Evolutionary conservation across 1,284 basidiomycete genomes (phyloP).

Genomic region (Caloboletus firmus): DNA sequence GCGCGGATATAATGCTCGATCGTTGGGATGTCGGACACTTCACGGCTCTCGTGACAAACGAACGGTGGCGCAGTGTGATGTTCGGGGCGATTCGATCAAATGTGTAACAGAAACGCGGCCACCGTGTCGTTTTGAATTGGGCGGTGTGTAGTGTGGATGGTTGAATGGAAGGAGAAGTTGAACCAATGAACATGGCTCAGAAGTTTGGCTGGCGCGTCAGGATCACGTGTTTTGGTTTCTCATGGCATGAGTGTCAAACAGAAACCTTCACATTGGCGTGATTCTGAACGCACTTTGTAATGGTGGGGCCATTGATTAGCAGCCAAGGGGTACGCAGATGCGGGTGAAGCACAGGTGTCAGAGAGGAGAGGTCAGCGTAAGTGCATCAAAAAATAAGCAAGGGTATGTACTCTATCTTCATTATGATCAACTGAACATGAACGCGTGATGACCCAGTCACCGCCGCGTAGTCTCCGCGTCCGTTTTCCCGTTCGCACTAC

Average conservation of each 20-base stretch:
- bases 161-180: neutral
- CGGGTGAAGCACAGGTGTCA: neutral
- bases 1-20: neutral
- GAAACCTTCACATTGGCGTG: neutral
- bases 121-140: conserved; percentile 56
- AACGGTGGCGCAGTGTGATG: neutral
- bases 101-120: conserved; percentile 19
- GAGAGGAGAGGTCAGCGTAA: neutral
- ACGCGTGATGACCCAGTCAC: neutral
- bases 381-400: neutral
- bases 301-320: too few relatives aligned
- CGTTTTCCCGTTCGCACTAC: conserved; percentile 14
- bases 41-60: neutral
- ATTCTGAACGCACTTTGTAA: too few relatives aligned
- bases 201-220: neutral
- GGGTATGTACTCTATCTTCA: neutral
- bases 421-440: neutral
- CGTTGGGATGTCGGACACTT: neutral
- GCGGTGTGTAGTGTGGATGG: neutral
- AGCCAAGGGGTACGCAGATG: neutral
- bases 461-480: conserved; percentile 12
- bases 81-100: neutral
- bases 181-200: neutral
- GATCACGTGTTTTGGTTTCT: conserved; percentile 26
- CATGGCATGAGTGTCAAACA: neutral